phyloP scores from a whole-genome alignment of 164 flowering plant species.

The Stephania yunnanensis region DNA sequence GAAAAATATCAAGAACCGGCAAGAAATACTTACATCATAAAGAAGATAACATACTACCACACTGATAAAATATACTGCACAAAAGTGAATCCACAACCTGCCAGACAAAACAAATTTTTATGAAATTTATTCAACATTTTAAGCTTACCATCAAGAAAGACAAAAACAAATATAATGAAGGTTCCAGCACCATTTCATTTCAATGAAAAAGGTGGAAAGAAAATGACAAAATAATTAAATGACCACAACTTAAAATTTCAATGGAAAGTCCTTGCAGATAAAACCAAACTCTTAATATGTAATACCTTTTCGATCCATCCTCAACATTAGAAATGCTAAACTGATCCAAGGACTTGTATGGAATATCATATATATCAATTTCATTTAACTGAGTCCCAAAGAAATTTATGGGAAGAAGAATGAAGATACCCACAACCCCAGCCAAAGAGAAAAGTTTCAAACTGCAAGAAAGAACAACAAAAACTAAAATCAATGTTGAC shows the following conservation, averaged over 20 bases:
- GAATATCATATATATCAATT: constrained; percentile 50
- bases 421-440: constrained; percentile 63
- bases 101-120: constrained; percentile 13
- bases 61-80: constrained; percentile 68
- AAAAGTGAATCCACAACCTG: constrained; percentile 95
- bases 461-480: constrained; percentile 41
- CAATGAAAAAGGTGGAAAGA: neutral
- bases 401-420: constrained; percentile 82
- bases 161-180: neutral
- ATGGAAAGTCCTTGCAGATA: neutral
- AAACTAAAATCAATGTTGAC: neutral
- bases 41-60: constrained; percentile 72
- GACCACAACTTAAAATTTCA: neutral
- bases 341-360: constrained; percentile 65
- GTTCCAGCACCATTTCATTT: neutral
- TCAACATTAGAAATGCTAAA: constrained; percentile 83
- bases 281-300: neutral
- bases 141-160: no score
- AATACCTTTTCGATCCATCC: constrained; percentile 66
- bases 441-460: constrained; percentile 70
- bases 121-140: no score
- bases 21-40: constrained; percentile 51
- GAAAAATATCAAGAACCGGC: neutral
- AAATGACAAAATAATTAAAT: neutral
- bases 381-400: constrained; percentile 47